These are phyloP conservation scores for Pestalotiopsis sp. DNA, from an alignment of 2,329 filamentous ascomycete species.

Conservation along the genomic window DNA sequence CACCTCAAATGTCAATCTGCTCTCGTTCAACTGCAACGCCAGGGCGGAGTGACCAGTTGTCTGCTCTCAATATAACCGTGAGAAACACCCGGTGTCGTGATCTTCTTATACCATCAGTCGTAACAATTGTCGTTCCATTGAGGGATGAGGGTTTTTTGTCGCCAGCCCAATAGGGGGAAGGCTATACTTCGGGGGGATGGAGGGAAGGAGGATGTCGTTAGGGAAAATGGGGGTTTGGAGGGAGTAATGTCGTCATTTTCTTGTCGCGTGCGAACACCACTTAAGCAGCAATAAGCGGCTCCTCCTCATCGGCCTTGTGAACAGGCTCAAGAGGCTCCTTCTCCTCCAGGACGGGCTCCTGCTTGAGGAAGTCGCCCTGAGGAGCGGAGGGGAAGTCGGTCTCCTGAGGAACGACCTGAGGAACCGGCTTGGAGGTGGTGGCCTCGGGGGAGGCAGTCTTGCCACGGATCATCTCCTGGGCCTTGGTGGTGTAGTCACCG, in stretches of 20 bases:
- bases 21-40: slow-evolving; percentile 14
- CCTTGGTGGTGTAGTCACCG: slow-evolving; percentile 70
- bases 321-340: not conserved
- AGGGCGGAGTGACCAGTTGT: slow-evolving; percentile 9
- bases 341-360: slow-evolving; percentile 8
- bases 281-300: slow-evolving; percentile 2
- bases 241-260: not conserved
- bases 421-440: slow-evolving; percentile 37
- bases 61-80: slow-evolving; percentile 6
- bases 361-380: slow-evolving; percentile 36
- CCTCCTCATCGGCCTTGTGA: not conserved
- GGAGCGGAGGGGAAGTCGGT: slow-evolving; percentile 28
- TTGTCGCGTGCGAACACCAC: not conserved
- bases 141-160: not conserved
- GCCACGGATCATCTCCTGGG: slow-evolving; percentile 64
- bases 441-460: slow-evolving; percentile 45
- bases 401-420: slow-evolving; percentile 30
- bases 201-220: not conserved
- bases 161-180: not conserved
- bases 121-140: slow-evolving; percentile 12
- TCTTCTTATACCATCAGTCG: slow-evolving; percentile 17
- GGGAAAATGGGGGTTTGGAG: slow-evolving; percentile 3
- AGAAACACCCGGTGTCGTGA: slow-evolving; percentile 13
- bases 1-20: slow-evolving; percentile 5
- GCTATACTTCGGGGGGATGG: not conserved